Conservation (phyloP, 495 filamentous ascomycete genomes). For the Glutinoglossum americanum region DNA sequence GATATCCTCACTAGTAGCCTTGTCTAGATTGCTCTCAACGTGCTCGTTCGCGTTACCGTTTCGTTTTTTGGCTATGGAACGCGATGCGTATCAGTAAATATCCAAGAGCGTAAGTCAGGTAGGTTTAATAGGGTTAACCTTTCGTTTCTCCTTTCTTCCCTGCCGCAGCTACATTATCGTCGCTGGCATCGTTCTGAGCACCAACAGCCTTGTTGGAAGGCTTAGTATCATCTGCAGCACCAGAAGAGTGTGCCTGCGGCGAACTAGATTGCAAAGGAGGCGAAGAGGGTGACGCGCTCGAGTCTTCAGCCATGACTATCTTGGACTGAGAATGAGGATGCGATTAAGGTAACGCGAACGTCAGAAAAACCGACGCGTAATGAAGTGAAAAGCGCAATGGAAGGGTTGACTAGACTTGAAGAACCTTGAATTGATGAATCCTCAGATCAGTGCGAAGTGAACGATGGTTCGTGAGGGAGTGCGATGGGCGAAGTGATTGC, state of each 20-base stretch:
- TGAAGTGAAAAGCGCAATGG: not conserved
- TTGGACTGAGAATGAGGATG: not conserved
- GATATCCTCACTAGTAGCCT: not conserved
- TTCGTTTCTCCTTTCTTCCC: not conserved
- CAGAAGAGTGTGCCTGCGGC: not conserved
- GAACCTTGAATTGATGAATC: not conserved
- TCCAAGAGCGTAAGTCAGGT: not conserved
- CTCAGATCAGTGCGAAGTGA: not conserved
- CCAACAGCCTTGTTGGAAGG: not conserved
- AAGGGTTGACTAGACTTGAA: not conserved
- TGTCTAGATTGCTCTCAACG: not conserved
- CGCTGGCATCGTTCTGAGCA: not conserved
- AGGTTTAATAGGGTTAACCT: not conserved
- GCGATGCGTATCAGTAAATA: not conserved
- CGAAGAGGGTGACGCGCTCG: not conserved
- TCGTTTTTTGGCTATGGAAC: not conserved
- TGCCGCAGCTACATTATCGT: not conserved
- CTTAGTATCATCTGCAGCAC: not conserved
- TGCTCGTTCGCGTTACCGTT: not conserved
- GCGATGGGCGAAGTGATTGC: not conserved
- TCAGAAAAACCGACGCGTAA: slow-evolving; percentile 1
- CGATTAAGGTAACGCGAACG: not conserved
- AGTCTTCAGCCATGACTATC: not conserved
- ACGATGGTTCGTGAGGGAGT: not conserved
- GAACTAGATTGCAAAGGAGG: not conserved